These are phyloP conservation scores for Phytophthora citrophthora DNA, from an alignment of 352 stramenopile species.

Conservation along the genomic window DNA sequence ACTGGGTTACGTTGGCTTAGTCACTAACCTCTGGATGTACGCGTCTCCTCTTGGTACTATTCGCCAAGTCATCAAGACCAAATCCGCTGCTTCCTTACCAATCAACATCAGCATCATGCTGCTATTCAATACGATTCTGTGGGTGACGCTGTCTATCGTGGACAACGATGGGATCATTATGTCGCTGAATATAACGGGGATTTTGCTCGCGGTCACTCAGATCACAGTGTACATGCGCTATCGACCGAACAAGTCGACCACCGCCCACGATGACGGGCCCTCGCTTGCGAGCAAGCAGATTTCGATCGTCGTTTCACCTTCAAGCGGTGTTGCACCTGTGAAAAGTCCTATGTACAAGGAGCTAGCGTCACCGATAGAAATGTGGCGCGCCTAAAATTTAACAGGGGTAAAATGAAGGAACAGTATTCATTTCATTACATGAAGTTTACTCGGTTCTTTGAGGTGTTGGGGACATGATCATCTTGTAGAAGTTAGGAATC, in stretches of 20 bases:
- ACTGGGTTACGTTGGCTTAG: conserved; percentile 33
- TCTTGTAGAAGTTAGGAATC: conserved; percentile 5
- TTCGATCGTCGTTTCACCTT: conserved; percentile 19
- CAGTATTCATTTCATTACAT: background rate
- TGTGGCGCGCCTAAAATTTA: background rate
- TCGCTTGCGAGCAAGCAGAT: conserved; percentile 10
- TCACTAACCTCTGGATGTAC: conserved; percentile 36
- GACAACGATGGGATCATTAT: conserved; percentile 35
- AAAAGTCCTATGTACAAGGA: conserved; percentile 29
- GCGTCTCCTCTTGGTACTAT: conserved; percentile 35
- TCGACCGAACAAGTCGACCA: conserved; percentile 5
- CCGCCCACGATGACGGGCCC: conserved; percentile 10
- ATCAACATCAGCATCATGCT: conserved; percentile 32
- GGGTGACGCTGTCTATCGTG: conserved; percentile 21
- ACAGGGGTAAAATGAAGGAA: background rate
- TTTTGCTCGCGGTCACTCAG: conserved; percentile 27
- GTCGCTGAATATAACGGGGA: conserved; percentile 20
- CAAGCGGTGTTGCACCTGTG: background rate
- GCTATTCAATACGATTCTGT: conserved; percentile 23
- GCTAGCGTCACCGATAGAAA: conserved; percentile 1
- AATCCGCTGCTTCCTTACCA: conserved; percentile 25
- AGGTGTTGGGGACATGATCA: conserved; percentile 5
- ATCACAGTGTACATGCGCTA: conserved; percentile 24
- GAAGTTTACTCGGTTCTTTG: background rate
- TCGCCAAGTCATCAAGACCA: conserved; percentile 21